Base-by-base conservation (phyloP, 768 basidiomycete species). In the Strobilomyces echinocephalus region DNA sequence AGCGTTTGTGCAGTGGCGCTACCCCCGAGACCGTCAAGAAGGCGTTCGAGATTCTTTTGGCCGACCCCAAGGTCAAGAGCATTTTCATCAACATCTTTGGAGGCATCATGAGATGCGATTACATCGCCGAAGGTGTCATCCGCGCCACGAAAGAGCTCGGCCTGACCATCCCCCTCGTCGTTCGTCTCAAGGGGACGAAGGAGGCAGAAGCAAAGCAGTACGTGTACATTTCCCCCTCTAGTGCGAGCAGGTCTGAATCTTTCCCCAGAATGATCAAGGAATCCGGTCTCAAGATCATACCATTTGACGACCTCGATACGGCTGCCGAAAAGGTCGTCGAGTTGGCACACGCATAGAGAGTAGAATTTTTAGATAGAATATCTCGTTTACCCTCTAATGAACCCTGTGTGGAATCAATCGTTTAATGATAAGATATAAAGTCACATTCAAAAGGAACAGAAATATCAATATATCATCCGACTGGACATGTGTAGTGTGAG, bases 1-100 rank as follows among this genome's bases (percentile, higher is more conserved):
- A 55, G 49, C 34, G 26, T 20, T 50, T n/a, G 24, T 53, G 3
- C 65, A 91, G 91, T 69, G 95, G 95, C 63, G 97, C 97, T 33
- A 98, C 95, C 14, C 94, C 97, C n/a, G 91, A 97, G 66, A 97
- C 97, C 5, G 97, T 99, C 62, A 99, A 98, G 81, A 98, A 95
- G 74, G 97, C 97, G 3, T 99, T 99, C 63, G 94, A 97, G 73
- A 90, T 99, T 61, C 80, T 99, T 21, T 78, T 95, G 21, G 73
- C 82, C 43, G 94, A 98, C 66, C 84, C 86, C 58, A 90, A 91
- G 69, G 95, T 98, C 63, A 95, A 95, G 80, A 90, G 90, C 53
- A 99, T 99, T 63, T 97, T 98, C 70, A 97, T 99, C 74, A 99
- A 99, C 75, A 93, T 94, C 69, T 94, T 95, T 63, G 91, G 92